Evolutionary conservation across 192 early-diverging fungal species (phyloP).

Genomic region (Coemansia sp.): DNA sequence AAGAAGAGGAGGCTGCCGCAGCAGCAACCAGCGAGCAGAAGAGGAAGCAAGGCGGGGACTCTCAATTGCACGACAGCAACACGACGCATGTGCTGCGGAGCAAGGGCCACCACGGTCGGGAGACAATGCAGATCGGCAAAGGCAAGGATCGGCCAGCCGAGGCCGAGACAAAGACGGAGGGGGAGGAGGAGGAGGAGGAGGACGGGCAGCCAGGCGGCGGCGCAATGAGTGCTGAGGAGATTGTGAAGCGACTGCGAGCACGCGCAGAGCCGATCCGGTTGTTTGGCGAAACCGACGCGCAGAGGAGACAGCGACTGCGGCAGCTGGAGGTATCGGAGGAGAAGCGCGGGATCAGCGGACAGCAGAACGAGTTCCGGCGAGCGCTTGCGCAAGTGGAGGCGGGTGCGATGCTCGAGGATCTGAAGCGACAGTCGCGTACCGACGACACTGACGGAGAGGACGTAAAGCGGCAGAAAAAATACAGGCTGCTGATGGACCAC

Average conservation of each 20-base stretch:
- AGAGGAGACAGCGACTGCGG: conserved; percentile 78
- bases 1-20: conserved; percentile 54
- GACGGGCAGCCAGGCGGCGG: background rate
- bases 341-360: conserved; percentile 63
- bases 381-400: conserved; percentile 81
- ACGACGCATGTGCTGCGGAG: background rate
- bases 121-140: background rate
- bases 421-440: conserved; percentile 61
- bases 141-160: background rate
- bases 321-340: conserved; percentile 82
- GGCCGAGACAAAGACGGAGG: conserved; percentile 6
- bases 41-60: background rate
- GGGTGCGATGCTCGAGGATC: conserved; percentile 72
- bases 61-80: background rate
- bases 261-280: conserved; percentile 86
- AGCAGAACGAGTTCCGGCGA: conserved; percentile 89
- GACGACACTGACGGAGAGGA: conserved; percentile 36
- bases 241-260: conserved; percentile 77
- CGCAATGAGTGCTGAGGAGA: conserved; percentile 69
- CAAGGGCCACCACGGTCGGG: background rate
- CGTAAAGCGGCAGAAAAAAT: conserved; percentile 42
- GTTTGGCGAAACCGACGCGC: conserved; percentile 85
- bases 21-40: conserved; percentile 8
- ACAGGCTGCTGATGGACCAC: conserved; percentile 41
- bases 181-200: conserved; percentile 9